Evolutionary conservation across 176 grass and related monocot species (phyloP).

Genomic region (Saccharum officinarum): DNA sequence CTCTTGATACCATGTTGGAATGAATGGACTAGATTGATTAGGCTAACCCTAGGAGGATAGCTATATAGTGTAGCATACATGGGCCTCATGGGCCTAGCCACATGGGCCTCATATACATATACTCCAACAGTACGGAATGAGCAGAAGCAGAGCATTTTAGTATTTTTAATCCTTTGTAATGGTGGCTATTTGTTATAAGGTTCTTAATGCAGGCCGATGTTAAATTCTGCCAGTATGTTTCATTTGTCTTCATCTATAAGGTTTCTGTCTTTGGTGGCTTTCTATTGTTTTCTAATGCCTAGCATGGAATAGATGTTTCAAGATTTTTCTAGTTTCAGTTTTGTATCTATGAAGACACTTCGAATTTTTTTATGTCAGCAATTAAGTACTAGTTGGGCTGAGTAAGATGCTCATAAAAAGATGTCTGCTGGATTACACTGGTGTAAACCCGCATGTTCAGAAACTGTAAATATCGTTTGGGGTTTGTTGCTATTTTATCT

Average conservation of each 20-base stretch:
- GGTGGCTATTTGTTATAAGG: neutral
- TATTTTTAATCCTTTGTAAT: neutral
- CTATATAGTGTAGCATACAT: too few relatives aligned
- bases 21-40: too few relatives aligned
- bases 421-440: neutral
- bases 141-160: neutral
- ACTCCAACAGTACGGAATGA: too few relatives aligned
- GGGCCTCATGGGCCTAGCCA: too few relatives aligned
- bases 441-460: neutral
- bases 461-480: neutral
- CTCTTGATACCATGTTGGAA: too few relatives aligned
- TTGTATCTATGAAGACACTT: neutral
- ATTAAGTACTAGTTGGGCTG: neutral
- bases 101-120: too few relatives aligned
- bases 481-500: neutral
- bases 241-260: constrained; percentile 10
- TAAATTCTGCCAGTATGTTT: neutral
- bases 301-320: neutral
- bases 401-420: neutral
- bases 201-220: neutral
- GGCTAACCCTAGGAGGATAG: too few relatives aligned
- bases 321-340: neutral
- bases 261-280: neutral
- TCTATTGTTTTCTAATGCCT: neutral
- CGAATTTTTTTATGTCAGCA: neutral